Base-by-base conservation (phyloP, 257 asterid genomes). In the Schizonepeta tenuifolia region DNA sequence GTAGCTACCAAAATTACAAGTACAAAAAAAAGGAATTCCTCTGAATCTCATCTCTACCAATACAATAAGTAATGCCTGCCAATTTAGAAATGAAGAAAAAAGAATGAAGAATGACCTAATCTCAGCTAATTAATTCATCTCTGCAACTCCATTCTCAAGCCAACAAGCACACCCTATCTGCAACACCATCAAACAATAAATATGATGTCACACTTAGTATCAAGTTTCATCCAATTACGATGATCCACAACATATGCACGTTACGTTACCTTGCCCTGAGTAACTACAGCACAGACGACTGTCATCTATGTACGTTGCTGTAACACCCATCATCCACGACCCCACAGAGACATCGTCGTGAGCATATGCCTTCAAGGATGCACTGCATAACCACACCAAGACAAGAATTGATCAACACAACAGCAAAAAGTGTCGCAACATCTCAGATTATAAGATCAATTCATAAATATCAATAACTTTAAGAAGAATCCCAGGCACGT, bases 281-380 rank as follows among this genome's bases (percentile, higher is more conserved):
- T 82, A 73, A 79, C 80, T 76, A 75, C 98, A 94, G 81, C 98
- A 94, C 35, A 94, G 80, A 56, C 87, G 92, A 78, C 83, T 84
- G 69, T 94, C 97, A 67, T 94, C 98, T 76, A 82, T 89, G 78
- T 94, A 91, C 40, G 91, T 91, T 72, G 96, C 88, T 75, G 87
- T 85, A 65, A 94, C 81, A 62, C 98, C 98, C 85, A 94, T 91
- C 97, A 94, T 94, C 98, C 98, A 94, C 31, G 98, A 94, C 15
- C 98, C 97, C 50, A 94, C 84, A 11, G 96, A 88, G 74, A 72
- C 80, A 80, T 94, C 99, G 66, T 91, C 99, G 41, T 86, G 86
- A 36, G 97, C 97, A 72, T 89, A 94, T 51, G 95, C 86, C 88
- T 91, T 94, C 85, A 94, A 78, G 15, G 96, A 91, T 60, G 88